These are phyloP conservation scores for Podaxis sp. DNA, from an alignment of 768 basidiomycete species.

Conservation along the genomic window DNA sequence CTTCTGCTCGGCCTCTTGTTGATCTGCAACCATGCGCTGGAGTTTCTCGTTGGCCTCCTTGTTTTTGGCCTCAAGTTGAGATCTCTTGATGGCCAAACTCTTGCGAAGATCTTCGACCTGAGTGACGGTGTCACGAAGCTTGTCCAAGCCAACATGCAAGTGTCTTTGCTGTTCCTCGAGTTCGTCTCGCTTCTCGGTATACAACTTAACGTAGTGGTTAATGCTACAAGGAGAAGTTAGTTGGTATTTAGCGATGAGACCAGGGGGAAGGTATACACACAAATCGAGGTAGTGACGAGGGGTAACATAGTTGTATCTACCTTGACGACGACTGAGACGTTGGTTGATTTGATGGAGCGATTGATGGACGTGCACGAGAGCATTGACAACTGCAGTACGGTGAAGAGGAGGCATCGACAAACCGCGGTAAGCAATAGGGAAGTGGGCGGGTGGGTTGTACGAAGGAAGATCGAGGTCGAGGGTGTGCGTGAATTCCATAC, in stretches of 20 bases:
- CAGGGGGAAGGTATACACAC: conserved; percentile 46
- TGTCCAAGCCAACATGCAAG: conserved; percentile 96
- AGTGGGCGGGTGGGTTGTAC: conserved; percentile 74
- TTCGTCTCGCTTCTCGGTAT: conserved; percentile 95
- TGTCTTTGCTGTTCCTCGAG: conserved; percentile 98
- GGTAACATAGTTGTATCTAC: conserved; percentile 95
- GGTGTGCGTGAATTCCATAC: conserved; percentile 91
- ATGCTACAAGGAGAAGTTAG: conserved; percentile 49
- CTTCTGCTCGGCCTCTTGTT: conserved; percentile 98
- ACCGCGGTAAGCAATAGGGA: conserved; percentile 87
- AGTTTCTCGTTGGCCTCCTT: conserved; percentile 96
- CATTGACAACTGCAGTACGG: conserved; percentile 89
- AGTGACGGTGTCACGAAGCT: conserved; percentile 90
- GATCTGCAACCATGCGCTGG: conserved; percentile 95
- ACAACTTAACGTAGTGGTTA: conserved; percentile 93
- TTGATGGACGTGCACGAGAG: conserved; percentile 86
- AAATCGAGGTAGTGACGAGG: conserved; percentile 98
- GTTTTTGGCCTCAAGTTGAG: conserved; percentile 90
- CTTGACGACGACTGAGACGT: conserved; percentile 85
- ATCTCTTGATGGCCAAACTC: conserved; percentile 90
- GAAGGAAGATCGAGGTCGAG: conserved; percentile 87
- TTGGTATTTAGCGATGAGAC: conserved; percentile 12
- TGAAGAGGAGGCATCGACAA: conserved; percentile 85
- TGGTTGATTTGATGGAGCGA: conserved; percentile 88
- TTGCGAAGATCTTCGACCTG: conserved; percentile 96